phyloP scores from a whole-genome alignment of 192 early-diverging fungal species.

The Coemansia nantahalensis region DNA sequence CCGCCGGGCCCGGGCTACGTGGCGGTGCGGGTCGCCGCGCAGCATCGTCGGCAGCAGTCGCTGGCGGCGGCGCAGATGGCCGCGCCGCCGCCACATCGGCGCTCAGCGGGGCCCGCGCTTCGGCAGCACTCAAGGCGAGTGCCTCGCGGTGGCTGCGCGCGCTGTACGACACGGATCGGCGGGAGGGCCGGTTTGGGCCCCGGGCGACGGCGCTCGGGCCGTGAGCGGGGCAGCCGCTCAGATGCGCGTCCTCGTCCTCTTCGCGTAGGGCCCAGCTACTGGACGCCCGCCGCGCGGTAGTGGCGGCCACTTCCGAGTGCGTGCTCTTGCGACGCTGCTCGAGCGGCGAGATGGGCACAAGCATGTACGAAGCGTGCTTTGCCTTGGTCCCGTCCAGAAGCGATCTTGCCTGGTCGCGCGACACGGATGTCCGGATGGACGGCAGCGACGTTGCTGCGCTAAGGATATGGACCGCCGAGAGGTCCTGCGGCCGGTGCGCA shows the following conservation, averaged over 20 bases:
- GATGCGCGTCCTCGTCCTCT: constrained; percentile 43
- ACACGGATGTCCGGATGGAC: constrained; percentile 25
- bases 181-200: constrained; percentile 10
- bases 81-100: too few species aligned
- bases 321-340: constrained; percentile 49
- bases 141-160: constrained; percentile 19
- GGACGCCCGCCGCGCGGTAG: not conserved
- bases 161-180: constrained; percentile 47
- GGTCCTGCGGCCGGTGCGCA: constrained; percentile 24
- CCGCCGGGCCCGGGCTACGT: too few species aligned
- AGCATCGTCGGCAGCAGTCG: too few species aligned
- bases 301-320: not conserved
- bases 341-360: constrained; percentile 47
- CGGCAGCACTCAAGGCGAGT: constrained; percentile 11
- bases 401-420: constrained; percentile 21
- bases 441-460: constrained; percentile 45
- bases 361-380: constrained; percentile 28
- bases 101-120: constrained; percentile 7
- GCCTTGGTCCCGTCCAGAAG: constrained; percentile 23
- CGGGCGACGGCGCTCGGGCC: not conserved
- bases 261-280: constrained; percentile 40
- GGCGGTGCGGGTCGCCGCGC: too few species aligned
- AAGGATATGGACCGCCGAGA: constrained; percentile 47
- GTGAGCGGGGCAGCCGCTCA: not conserved
- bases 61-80: too few species aligned